Conservation (phyloP, 768 basidiomycete species). For the Inosperma sp. region DNA sequence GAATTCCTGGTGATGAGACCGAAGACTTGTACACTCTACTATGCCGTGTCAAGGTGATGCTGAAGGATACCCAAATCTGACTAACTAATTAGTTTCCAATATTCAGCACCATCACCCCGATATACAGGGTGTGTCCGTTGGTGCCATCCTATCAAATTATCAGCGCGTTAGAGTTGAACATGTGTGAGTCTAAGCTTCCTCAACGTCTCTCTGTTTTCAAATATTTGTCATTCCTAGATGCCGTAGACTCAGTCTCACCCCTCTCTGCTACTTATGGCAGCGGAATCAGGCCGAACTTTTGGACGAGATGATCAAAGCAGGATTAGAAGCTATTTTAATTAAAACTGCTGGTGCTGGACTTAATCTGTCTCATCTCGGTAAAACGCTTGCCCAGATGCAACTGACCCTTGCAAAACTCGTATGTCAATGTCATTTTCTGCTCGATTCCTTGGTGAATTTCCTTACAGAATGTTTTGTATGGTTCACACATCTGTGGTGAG, state of each 20-base stretch:
- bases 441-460: not conserved
- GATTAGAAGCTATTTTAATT: constrained; percentile 80
- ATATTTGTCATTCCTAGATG: constrained; percentile 47
- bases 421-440: constrained; percentile 18
- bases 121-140: constrained; percentile 83
- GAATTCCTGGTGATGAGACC: constrained; percentile 84
- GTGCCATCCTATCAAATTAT: constrained; percentile 96
- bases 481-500: constrained; percentile 93
- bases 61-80: not conserved
- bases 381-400: constrained; percentile 68
- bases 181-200: constrained; percentile 54
- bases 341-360: constrained; percentile 96
- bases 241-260: constrained; percentile 69
- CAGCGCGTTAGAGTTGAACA: constrained; percentile 97
- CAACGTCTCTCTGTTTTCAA: not conserved
- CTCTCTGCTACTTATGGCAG: constrained; percentile 93
- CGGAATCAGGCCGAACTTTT: constrained; percentile 82
- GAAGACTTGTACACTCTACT: constrained; percentile 85
- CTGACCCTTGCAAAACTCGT: constrained; percentile 70
- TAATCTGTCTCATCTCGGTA: constrained; percentile 71
- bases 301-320: constrained; percentile 76
- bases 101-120: constrained; percentile 73
- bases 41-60: constrained; percentile 64
- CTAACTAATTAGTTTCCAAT: not conserved
- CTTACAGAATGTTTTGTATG: constrained; percentile 69